Percentiles rank a stretch among this genome's conserved stretches.
These are phyloP conservation scores for Thecaphora thlaspeos DNA, from an alignment of 1,284 basidiomycete genomes.

Conservation along the genomic window DNA sequence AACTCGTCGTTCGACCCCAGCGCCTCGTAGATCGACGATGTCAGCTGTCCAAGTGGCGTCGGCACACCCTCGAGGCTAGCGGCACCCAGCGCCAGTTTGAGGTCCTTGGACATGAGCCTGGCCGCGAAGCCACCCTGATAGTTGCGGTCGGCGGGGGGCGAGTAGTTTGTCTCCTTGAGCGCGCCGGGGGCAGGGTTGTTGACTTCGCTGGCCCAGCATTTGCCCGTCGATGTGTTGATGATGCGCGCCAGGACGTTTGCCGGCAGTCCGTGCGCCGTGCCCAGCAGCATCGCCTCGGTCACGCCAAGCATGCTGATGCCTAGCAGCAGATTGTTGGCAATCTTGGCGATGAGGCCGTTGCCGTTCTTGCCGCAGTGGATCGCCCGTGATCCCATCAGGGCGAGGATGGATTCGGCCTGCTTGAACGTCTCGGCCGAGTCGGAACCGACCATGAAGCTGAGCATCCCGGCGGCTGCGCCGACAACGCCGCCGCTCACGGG, in stretches of 20 bases:
- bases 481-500: conserved; percentile 87
- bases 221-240: conserved; percentile 55
- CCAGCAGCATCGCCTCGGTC: conserved; percentile 50
- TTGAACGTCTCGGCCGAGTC: conserved; percentile 66
- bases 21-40: conserved; percentile 39
- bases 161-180: conserved; percentile 63
- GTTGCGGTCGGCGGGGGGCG: conserved; percentile 76
- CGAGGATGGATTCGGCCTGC: conserved; percentile 64
- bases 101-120: conserved; percentile 38
- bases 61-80: conserved; percentile 42
- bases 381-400: conserved; percentile 73
- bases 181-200: conserved; percentile 84
- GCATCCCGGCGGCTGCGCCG: conserved; percentile 72
- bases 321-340: conserved; percentile 52
- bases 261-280: conserved; percentile 43
- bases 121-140: conserved; percentile 66
- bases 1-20: conserved; percentile 40
- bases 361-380: conserved; percentile 84
- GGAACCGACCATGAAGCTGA: conserved; percentile 84
- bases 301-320: conserved; percentile 50
- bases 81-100: conserved; percentile 46
- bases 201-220: conserved; percentile 76
- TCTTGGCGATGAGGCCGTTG: conserved; percentile 56
- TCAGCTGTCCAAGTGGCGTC: conserved; percentile 38
- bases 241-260: conserved; percentile 44